Evolutionary conservation across 371 early-diverging fungal genomes (phyloP), one percentile per base, ranked within the genome.

Genomic region (Rhizopus delemar): DNA sequence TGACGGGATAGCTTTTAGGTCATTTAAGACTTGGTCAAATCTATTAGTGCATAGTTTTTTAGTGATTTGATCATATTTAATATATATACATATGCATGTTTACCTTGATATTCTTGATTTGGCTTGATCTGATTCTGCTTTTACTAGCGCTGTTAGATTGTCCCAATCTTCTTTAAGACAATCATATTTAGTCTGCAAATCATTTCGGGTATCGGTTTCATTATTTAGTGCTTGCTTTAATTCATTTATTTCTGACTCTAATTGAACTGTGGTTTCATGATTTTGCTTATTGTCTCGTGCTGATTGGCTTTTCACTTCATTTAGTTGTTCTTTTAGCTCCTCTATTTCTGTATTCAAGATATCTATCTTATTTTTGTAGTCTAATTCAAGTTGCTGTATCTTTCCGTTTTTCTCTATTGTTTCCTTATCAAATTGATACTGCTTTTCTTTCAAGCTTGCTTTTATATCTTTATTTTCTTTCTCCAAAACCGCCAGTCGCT

Each of bases 51-150:
- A 41, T 34, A 46, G 43, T 5, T 13, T 43, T 43, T 43, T 32
- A 28, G 12, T 12, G 34, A 8, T 51, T 34, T 29, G 8, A 35
- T 51, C 13, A 34, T 31, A 31, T 39, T 16, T 22, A 22, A 22
- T 22, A 22, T 29, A 33, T 11, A 8, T n/a, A n/a, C n/a, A 41
- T 50, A 13, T 34, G 2, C 22, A 8, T 5, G 0, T 13, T 58
- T 70, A 70, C 71, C 64, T 70, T 9, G 56, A 48, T 12, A 63
- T 60, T 43, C 65, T 57, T 32, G 60, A 45, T 41, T 58, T 65
- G 11, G 74, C 63, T 63, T 70, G 68, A 12, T 59, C 68, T 0
- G 63, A 53, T 35, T 74, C 74, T n/a, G 63, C 34, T 29, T 50
- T 48, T 7, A 74, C 32, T 22, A 74, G 43, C 0, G 59, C 51